Percentiles rank a stretch among this genome's conserved stretches.
These are phyloP conservation scores for Allomyces macrogynus DNA, from an alignment of 192 early-diverging fungal genomes.

Conservation along the genomic window DNA sequence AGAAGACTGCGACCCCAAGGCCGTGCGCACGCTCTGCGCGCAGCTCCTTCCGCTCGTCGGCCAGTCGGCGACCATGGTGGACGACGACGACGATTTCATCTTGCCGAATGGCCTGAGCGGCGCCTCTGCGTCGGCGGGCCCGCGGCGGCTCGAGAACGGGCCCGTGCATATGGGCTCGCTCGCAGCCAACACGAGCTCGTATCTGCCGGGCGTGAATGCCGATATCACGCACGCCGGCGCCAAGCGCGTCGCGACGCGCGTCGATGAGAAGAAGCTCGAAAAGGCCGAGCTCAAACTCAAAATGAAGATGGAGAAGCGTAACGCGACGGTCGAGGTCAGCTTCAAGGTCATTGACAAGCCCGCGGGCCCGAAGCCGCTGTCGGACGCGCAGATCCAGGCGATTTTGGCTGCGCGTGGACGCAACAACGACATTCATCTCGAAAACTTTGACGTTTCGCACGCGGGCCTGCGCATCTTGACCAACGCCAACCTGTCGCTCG, in stretches of 20 bases:
- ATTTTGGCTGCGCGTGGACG: conserved; percentile 55
- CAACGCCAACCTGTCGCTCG: conserved; percentile 58
- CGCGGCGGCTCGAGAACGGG: conserved; percentile 31
- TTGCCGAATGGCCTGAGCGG: background rate
- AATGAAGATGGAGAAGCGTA: conserved; percentile 70
- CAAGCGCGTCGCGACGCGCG: conserved; percentile 45
- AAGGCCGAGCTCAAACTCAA: conserved; percentile 84
- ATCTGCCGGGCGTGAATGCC: conserved; percentile 16
- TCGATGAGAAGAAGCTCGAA: conserved; percentile 59
- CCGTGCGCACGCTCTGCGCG: conserved; percentile 47
- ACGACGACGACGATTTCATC: conserved; percentile 6
- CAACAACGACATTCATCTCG: conserved; percentile 88
- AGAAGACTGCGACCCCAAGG: conserved; percentile 33
- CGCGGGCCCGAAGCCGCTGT: conserved; percentile 50
- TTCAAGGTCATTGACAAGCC: conserved; percentile 49
- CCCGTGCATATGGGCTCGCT: conserved; percentile 45
- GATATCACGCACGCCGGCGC: conserved; percentile 49
- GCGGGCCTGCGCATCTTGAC: conserved; percentile 85
- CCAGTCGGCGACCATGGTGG: conserved; percentile 12
- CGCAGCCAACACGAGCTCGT: conserved; percentile 28
- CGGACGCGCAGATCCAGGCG: conserved; percentile 78
- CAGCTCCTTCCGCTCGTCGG: conserved; percentile 37
- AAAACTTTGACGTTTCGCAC: conserved; percentile 91
- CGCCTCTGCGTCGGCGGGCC: conserved; percentile 7
- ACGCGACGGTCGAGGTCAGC: conserved; percentile 27